phyloP scores from a whole-genome alignment of 2,329 filamentous ascomycete species.

The Xylariales sp. region DNA sequence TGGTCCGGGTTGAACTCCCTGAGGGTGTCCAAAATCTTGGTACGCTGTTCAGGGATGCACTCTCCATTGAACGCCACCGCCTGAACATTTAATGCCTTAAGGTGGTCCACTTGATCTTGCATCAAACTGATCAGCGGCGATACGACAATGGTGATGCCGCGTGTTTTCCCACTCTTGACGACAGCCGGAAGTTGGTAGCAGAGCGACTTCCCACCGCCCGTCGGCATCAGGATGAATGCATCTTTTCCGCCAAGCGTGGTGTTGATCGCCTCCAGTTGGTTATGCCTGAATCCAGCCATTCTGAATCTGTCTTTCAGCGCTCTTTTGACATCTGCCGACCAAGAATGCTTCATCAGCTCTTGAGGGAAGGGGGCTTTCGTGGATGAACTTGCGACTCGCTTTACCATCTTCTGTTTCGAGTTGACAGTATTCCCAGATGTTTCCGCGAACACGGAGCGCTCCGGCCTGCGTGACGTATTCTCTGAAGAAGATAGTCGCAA shows the following conservation, averaged over 20 bases:
- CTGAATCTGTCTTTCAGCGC: conserved; percentile 80
- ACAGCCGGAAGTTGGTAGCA: conserved; percentile 95
- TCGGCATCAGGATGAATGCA: conserved; percentile 95
- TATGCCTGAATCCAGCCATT: conserved; percentile 80
- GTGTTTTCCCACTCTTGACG: conserved; percentile 72
- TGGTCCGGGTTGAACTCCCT: conserved; percentile 63
- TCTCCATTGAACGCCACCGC: conserved; percentile 82
- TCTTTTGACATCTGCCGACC: conserved; percentile 80
- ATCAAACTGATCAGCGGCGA: conserved; percentile 92
- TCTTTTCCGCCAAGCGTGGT: conserved; percentile 83
- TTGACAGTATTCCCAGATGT: conserved; percentile 42
- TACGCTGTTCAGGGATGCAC: conserved; percentile 57
- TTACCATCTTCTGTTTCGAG: conserved; percentile 30
- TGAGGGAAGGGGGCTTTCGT: conserved; percentile 36
- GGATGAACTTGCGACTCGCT: conserved; percentile 26
- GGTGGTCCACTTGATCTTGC: conserved; percentile 91
- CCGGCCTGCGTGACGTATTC: conserved; percentile 14
- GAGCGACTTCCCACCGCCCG: conserved; percentile 91
- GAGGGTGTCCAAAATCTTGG: conserved; percentile 61
- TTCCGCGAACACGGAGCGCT: conserved; percentile 38
- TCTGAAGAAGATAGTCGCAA: conserved; percentile 32
- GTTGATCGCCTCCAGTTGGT: conserved; percentile 95
- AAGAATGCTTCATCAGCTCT: conserved; percentile 62
- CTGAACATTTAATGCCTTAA: conserved; percentile 68
- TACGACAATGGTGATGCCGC: conserved; percentile 88